Percentiles rank a stretch among this genome's conserved stretches.
Conservation (phyloP, 2,329 filamentous ascomycete genomes). For the Penicillium sp. region DNA sequence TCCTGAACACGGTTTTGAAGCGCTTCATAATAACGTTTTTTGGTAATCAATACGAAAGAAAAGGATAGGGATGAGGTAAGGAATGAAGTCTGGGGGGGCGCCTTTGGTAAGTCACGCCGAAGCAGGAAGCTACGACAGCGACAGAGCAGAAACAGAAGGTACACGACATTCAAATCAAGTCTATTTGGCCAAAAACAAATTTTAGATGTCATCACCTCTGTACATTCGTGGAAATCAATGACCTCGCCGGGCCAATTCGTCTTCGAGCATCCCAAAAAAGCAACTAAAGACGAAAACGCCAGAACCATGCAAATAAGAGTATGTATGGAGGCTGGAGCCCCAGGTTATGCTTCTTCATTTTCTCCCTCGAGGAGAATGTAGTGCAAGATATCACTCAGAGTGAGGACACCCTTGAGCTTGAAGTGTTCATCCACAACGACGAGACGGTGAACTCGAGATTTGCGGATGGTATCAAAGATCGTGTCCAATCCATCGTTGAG, state of each 20-base stretch:
- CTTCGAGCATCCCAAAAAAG: slow-evolving; percentile 2
- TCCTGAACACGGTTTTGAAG: slow-evolving; percentile 14
- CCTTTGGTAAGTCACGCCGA: background rate
- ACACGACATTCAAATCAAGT: slow-evolving; percentile 31
- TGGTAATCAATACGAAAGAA: slow-evolving; percentile 9
- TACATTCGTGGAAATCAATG: slow-evolving; percentile 26
- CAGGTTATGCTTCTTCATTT: slow-evolving; percentile 54
- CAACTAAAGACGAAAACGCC: slow-evolving; percentile 31
- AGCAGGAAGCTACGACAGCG: background rate
- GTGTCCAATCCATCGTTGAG: slow-evolving; percentile 89
- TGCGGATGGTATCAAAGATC: slow-evolving; percentile 95
- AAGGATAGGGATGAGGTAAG: slow-evolving; percentile 5
- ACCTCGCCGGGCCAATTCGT: slow-evolving; percentile 10
- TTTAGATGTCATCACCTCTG: slow-evolving; percentile 32
- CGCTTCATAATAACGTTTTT: slow-evolving; percentile 13
- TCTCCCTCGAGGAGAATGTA: slow-evolving; percentile 86
- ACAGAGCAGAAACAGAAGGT: background rate
- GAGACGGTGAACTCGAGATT: slow-evolving; percentile 88
- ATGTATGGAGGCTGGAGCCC: slow-evolving; percentile 21
- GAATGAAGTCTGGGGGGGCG: background rate
- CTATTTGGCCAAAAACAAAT: slow-evolving; percentile 26
- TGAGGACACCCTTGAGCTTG: slow-evolving; percentile 84
- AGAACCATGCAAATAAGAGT: slow-evolving; percentile 33
- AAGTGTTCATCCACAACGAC: slow-evolving; percentile 91
- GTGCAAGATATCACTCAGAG: slow-evolving; percentile 92